These are phyloP conservation scores for Coniferiporia weirii DNA, from an alignment of 1,284 basidiomycete species.

Conservation along the genomic window DNA sequence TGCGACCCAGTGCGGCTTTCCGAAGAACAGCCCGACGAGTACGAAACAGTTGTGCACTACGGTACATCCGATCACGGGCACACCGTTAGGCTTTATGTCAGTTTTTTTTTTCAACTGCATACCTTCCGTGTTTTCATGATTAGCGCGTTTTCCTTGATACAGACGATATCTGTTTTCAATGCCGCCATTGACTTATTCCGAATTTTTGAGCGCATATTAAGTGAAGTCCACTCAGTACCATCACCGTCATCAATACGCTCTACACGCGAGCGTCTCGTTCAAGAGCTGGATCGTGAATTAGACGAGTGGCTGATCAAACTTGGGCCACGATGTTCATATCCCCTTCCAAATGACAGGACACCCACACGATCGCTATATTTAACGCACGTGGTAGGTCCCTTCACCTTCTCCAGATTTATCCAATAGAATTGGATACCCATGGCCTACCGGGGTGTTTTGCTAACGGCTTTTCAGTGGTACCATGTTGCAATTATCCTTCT, in stretches of 20 bases:
- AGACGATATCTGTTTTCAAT: slow-evolving; percentile 20
- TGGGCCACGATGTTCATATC: slow-evolving; percentile 12
- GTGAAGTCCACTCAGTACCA: slow-evolving; percentile 14
- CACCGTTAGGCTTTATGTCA: slow-evolving; percentile 15
- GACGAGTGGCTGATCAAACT: slow-evolving; percentile 16
- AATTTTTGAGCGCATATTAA: slow-evolving; percentile 17
- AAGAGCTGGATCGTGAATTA: slow-evolving; percentile 16
- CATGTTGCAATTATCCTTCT: slow-evolving; percentile 18
- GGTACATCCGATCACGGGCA: slow-evolving; percentile 1
- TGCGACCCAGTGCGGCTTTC: slow-evolving; percentile 17
- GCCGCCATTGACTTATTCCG: slow-evolving; percentile 19
- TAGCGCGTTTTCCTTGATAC: background rate
- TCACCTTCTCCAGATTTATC: background rate
- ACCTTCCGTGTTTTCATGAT: background rate
- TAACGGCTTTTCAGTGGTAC: slow-evolving; percentile 14
- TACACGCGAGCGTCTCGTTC: slow-evolving; percentile 13
- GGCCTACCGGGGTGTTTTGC: background rate
- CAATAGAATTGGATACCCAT: background rate
- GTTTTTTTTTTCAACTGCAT: background rate
- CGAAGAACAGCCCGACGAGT: slow-evolving; percentile 19
- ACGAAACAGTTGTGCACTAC: slow-evolving; percentile 16
- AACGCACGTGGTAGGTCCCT: slow-evolving; percentile 17
- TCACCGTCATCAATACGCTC: slow-evolving; percentile 8
- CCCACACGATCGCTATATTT: slow-evolving; percentile 16
- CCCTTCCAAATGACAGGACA: slow-evolving; percentile 5